A percentile compares a stretch with the other conserved stretches of the same genome.
phyloP scores from a whole-genome alignment of 73 alveolate species.

The Paramecium sonneborni region DNA sequence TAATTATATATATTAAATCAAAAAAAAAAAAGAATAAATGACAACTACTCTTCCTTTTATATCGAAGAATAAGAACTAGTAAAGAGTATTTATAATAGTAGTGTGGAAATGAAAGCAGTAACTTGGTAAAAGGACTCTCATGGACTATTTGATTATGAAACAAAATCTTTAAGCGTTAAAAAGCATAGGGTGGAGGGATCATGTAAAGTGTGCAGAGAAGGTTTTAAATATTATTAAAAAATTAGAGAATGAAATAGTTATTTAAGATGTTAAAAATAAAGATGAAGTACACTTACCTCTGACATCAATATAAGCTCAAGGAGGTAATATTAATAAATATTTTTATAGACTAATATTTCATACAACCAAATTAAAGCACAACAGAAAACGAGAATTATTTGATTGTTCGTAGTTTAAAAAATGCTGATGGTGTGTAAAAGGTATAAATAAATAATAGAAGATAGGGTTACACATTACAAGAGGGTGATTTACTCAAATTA shows the following conservation, averaged over 20 bases:
- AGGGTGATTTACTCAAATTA: constrained; percentile 77
- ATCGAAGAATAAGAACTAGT: constrained; percentile 50
- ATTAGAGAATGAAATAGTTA: constrained; percentile 36
- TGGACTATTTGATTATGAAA: constrained; percentile 88
- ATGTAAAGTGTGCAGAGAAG: constrained; percentile 62
- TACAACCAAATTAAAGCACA: background rate
- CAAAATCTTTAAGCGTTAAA: constrained; percentile 71
- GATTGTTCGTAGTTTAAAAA: constrained; percentile 66
- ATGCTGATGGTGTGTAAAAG: constrained; percentile 61
- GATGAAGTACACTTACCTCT: background rate
- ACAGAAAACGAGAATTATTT: constrained; percentile 36
- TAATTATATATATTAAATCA: constrained; percentile 11
- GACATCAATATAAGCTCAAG: background rate
- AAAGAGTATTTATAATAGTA: background rate
- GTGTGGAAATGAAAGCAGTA: constrained; percentile 74
- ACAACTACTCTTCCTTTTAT: constrained; percentile 42
- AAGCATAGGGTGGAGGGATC: constrained; percentile 56
- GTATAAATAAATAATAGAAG: background rate
- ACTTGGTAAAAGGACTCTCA: constrained; percentile 90
- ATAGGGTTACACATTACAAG: constrained; percentile 67
- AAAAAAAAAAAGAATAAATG: constrained; percentile 31
- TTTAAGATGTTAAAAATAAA: background rate
- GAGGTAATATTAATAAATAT: background rate
- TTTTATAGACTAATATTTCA: background rate
- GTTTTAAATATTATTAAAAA: background rate